Conservation (phyloP, 164 flowering plant species). For the Houttuynia cordata region DNA sequence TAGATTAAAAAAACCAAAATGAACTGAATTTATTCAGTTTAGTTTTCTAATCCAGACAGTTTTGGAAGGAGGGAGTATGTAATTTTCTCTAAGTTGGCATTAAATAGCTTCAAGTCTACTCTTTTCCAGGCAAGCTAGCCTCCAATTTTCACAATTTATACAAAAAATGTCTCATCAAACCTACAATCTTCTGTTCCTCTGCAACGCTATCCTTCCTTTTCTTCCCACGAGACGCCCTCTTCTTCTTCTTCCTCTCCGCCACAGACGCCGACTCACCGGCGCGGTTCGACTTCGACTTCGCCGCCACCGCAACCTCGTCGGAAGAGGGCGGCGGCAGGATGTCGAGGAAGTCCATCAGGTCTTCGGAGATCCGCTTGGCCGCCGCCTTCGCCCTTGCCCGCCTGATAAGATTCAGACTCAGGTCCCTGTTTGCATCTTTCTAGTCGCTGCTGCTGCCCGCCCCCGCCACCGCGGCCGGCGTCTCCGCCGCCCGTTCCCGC, state of each 20-base stretch:
- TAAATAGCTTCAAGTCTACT: too few species aligned
- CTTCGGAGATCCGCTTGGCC: conserved; percentile 13
- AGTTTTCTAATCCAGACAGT: too few species aligned
- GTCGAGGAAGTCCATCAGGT: conserved; percentile 2
- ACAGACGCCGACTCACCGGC: background rate
- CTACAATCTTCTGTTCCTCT: conserved; percentile 8
- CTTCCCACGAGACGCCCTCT: conserved; percentile 7
- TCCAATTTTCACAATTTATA: too few species aligned
- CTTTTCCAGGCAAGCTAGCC: too few species aligned
- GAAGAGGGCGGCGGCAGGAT: conserved; percentile 15
- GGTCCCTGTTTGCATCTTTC: conserved; percentile 54
- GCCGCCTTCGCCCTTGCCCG: conserved; percentile 32
- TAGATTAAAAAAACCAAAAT: too few species aligned
- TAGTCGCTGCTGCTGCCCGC: conserved; percentile 32
- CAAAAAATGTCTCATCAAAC: background rate
- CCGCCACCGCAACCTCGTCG: conserved; percentile 7
- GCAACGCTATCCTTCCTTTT: conserved; percentile 8
- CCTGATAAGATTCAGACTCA: conserved; percentile 46
- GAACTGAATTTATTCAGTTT: too few species aligned
- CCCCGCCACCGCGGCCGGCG: background rate
- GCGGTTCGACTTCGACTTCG: background rate
- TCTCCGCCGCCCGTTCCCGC: background rate
- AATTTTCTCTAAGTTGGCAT: too few species aligned
- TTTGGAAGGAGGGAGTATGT: too few species aligned
- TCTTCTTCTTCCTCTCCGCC: conserved; percentile 1